Conservation (phyloP, 1,139 yeast genomes). For the Saccharomyces pastorianus region DNA sequence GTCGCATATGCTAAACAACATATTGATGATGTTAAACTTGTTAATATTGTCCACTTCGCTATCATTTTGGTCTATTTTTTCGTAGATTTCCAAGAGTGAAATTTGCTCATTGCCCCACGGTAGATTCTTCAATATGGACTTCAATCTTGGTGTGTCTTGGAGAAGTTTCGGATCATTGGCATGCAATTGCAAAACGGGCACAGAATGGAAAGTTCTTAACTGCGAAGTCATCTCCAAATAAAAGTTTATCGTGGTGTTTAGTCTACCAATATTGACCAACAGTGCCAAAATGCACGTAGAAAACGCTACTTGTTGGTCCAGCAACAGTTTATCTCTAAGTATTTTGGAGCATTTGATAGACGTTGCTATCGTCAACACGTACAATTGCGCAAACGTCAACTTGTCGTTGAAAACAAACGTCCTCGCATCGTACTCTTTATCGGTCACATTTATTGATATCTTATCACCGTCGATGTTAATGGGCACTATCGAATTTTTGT, state of each 20-base stretch:
- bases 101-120: conserved; percentile 41
- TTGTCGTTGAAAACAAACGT: conserved; percentile 38
- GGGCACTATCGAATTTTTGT: conserved; percentile 15
- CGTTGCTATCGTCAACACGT: conserved; percentile 72
- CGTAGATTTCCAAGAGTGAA: conserved; percentile 43
- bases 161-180: conserved; percentile 64
- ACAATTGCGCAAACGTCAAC: conserved; percentile 77
- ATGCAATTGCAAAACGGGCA: conserved; percentile 72
- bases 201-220: conserved; percentile 83
- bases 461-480: conserved; percentile 10
- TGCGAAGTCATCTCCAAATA: conserved; percentile 97
- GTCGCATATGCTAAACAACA: conserved; percentile 67
- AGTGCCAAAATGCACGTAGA: conserved; percentile 78
- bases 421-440: conserved; percentile 27
- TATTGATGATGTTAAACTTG: conserved; percentile 52
- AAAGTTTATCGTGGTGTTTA: conserved; percentile 91
- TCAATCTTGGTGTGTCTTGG: conserved; percentile 91
- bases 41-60: conserved; percentile 18
- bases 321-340: conserved; percentile 63
- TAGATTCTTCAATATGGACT: conserved; percentile 73
- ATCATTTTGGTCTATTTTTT: conserved; percentile 6
- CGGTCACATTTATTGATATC: conserved; percentile 28
- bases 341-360: conserved; percentile 79
- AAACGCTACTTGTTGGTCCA: conserved; percentile 54
- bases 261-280: conserved; percentile 83